Conservation (phyloP, 225 moss, liverwort and hornwort genomes). For the Pseudoscleropodium purum region DNA sequence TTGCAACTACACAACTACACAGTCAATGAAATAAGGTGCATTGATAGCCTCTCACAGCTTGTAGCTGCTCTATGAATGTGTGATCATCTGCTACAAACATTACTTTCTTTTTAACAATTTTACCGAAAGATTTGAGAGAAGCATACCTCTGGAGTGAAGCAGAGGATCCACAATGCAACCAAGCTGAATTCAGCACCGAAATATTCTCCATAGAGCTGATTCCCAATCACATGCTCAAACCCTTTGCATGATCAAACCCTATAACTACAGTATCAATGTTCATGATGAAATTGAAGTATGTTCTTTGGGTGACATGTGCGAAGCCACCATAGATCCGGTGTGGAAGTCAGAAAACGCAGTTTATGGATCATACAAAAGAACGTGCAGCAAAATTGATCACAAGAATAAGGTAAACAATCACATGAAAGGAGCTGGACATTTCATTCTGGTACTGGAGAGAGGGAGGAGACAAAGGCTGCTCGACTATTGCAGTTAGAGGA, state of each 20-base stretch:
- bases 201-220: background rate
- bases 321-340: background rate
- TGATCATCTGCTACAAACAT: background rate
- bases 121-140: background rate
- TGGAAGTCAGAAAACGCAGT: too few species aligned
- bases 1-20: background rate
- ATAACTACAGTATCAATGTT: background rate
- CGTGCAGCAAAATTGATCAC: background rate
- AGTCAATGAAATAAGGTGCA: background rate
- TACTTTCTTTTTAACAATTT: background rate
- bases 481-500: background rate
- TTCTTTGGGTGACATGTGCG: too few species aligned
- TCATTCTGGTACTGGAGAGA: background rate
- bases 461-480: background rate
- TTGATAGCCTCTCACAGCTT: background rate
- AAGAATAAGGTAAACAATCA: background rate
- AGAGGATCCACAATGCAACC: background rate
- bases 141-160: background rate
- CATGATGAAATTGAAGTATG: background rate
- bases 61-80: background rate
- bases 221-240: background rate
- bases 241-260: background rate
- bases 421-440: background rate
- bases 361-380: background rate
- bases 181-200: background rate